Base-by-base conservation (phyloP, 441 rosid genomes). In the Pelargonium exstipulatum region DNA sequence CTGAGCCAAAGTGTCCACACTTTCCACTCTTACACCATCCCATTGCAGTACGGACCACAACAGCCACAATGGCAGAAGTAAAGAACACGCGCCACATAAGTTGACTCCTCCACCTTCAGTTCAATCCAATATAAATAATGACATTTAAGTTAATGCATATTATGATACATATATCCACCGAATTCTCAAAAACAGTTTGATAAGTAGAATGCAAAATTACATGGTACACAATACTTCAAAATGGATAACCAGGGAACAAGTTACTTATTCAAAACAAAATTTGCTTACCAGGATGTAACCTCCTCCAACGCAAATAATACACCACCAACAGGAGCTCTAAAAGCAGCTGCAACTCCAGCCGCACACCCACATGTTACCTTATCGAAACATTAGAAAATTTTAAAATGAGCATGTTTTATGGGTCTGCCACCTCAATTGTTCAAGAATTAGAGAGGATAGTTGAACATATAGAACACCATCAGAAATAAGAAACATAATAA, bases 331-430 rank as follows among this genome's bases (percentile, higher is more conserved):
- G 98, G 98, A 82, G 99, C 97, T 89, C 99, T 88, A 86, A 95
- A 95, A 71, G 99, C 99, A 51, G 99, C 99, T 72, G 97, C 92
- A 76, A 95, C 99, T 77, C 99, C 98, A 77, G 99, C 95, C 71
- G 99, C 98, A 89, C 98, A 92, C 53, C 99, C 99, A 84, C 99
- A 95, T 64, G 99, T 92, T 76, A 95, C 99, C 98, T 91, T 84
- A 83, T 79, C 84, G 81, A 79, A 81, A 78, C 68, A 83, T 83
- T 61, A 80, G 48, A 78, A 74, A 68, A 74, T 68, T 40, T 76
- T 9, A 78, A 65, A 68, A 70, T 68, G 70, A 77, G 83, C 64
- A 75, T 45, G 74, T 65, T 49, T 63, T 46, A 67, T 57, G 69
- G 69, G 77, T 37, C 40, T 22, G 46, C 17, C 70, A 79, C 60